Percentiles rank a stretch among this genome's conserved stretches.
Conservation (phyloP, 164 flowering plant genomes). For the Pachysandra terminalis region DNA sequence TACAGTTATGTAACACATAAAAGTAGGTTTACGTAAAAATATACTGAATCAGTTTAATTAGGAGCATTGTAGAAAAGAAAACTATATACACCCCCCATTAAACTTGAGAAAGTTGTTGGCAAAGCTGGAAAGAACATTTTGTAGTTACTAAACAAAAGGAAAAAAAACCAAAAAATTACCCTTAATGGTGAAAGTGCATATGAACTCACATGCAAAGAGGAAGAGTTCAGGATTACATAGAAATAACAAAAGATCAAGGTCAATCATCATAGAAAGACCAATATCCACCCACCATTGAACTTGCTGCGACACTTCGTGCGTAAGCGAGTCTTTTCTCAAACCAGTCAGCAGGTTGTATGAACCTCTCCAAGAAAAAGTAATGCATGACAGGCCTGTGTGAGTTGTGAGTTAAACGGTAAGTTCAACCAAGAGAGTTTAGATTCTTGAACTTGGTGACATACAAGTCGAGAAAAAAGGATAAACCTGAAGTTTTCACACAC, state of each 20-base stretch:
- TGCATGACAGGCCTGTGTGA: conserved; percentile 95
- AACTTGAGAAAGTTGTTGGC: no score
- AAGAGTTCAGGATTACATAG: background rate
- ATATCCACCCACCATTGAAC: conserved; percentile 74
- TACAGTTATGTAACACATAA: no score
- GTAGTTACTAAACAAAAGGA: background rate
- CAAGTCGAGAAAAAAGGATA: background rate
- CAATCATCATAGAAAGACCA: background rate
- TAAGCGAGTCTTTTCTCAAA: conserved; percentile 93
- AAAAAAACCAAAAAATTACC: background rate
- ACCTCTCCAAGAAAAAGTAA: conserved; percentile 89
- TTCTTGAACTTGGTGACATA: background rate
- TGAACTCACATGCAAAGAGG: background rate
- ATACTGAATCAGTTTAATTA: no score
- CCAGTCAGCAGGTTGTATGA: conserved; percentile 91
- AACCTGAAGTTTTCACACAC: conserved; percentile 92
- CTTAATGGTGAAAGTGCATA: background rate
- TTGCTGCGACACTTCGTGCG: conserved; percentile 94
- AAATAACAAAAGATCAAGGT: background rate
- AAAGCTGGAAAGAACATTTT: background rate
- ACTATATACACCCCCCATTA: no score
- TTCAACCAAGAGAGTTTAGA: background rate
- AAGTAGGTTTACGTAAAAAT: no score
- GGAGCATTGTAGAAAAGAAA: no score
- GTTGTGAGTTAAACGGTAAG: conserved; percentile 8